A percentile compares a stretch with the other conserved stretches of the same genome.
Conservation (phyloP, 2,329 filamentous ascomycete species). For the Aspergillus sp. region DNA sequence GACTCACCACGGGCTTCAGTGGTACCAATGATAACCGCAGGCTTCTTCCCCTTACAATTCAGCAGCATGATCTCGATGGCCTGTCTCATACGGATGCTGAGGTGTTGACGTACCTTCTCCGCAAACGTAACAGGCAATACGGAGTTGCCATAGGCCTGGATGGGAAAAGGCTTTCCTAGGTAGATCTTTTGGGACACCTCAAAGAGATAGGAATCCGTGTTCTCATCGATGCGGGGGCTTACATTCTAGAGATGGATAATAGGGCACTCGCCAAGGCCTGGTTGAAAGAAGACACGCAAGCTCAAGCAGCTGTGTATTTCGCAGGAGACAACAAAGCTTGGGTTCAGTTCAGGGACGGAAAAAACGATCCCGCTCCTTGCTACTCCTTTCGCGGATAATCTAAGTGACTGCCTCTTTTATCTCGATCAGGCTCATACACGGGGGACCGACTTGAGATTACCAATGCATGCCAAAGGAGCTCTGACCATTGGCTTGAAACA, state of each 20-base stretch:
- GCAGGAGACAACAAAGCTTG: conserved; percentile 46
- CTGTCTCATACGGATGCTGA: conserved; percentile 63
- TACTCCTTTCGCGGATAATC: conserved; percentile 55
- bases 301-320: conserved; percentile 57
- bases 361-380: conserved; percentile 49
- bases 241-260: conserved; percentile 63
- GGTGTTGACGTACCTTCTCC: conserved; percentile 60
- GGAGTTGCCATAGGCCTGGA: conserved; percentile 28
- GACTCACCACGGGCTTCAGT: conserved; percentile 66
- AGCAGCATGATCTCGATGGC: conserved; percentile 58
- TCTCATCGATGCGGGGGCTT: conserved; percentile 64
- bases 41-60: conserved; percentile 61
- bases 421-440: conserved; percentile 62
- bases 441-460: conserved; percentile 61
- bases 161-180: conserved; percentile 46
- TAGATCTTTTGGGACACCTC: conserved; percentile 46
- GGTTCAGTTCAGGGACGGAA: conserved; percentile 44
- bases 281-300: conserved; percentile 48
- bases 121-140: conserved; percentile 53
- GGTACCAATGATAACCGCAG: conserved; percentile 67
- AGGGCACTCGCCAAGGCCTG: conserved; percentile 49
- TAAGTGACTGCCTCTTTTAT: conserved; percentile 56
- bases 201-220: conserved; percentile 45
- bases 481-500: conserved; percentile 58
- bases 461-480: conserved; percentile 48